A percentile compares a stretch with the other conserved stretches of the same genome.
Conservation (phyloP, 2,329 filamentous ascomycete species). For the Cadophora sp. region DNA sequence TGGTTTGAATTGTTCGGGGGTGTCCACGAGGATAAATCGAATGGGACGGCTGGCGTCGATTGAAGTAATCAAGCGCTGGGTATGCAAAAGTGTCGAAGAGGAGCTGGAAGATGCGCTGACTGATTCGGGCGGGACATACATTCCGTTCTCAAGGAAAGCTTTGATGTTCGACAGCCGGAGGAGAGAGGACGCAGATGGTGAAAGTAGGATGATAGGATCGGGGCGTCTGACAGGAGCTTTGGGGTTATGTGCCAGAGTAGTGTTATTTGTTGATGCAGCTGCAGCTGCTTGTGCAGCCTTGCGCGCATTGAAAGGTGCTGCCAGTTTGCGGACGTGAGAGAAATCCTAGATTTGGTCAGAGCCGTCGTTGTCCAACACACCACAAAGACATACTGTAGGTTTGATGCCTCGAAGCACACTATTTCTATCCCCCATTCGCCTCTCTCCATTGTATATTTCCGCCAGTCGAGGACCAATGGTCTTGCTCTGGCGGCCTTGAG, state of each 20-base stretch:
- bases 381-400: conserved; percentile 69
- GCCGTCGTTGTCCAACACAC: background rate
- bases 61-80: conserved; percentile 76
- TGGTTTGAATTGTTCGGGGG: conserved; percentile 92
- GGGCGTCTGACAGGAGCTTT: conserved; percentile 59
- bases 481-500: conserved; percentile 64
- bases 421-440: conserved; percentile 92
- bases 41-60: conserved; percentile 76
- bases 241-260: conserved; percentile 60
- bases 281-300: conserved; percentile 54
- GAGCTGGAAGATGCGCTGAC: conserved; percentile 65
- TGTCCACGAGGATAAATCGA: conserved; percentile 95
- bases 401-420: conserved; percentile 86
- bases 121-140: conserved; percentile 78
- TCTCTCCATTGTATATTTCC: conserved; percentile 90
- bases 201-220: conserved; percentile 95
- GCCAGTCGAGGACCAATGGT: conserved; percentile 80
- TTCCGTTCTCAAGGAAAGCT: conserved; percentile 85
- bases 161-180: conserved; percentile 96
- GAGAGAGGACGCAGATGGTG: conserved; percentile 91
- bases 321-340: conserved; percentile 87
- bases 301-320: conserved; percentile 75
- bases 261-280: conserved; percentile 48
- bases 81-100: conserved; percentile 81
- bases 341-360: conserved; percentile 74